These are phyloP conservation scores for Neurospora discreta DNA, from an alignment of 495 filamentous ascomycete species.

Conservation along the genomic window DNA sequence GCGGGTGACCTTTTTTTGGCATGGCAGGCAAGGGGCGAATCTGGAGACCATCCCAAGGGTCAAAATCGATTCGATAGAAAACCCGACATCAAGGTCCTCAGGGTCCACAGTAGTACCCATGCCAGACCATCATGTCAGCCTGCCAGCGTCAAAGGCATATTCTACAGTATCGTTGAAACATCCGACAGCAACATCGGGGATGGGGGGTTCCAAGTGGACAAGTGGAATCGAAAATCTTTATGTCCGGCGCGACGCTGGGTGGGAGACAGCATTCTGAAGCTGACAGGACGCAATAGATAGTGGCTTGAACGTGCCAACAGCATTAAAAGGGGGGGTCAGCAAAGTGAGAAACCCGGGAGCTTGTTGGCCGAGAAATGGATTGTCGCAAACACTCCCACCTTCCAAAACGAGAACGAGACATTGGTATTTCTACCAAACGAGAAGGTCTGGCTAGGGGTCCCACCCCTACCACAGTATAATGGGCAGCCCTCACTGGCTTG, in stretches of 20 bases:
- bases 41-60: not conserved
- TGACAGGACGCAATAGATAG: not conserved
- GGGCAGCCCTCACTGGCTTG: not conserved
- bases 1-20: not conserved
- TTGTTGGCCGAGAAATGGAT: not conserved
- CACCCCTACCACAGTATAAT: not conserved
- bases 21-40: not conserved
- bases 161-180: not conserved
- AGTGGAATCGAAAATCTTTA: not conserved
- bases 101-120: not conserved
- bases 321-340: not conserved
- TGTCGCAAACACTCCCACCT: constrained; percentile 1
- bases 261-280: not conserved
- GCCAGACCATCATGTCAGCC: not conserved
- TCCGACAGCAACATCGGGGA: not conserved
- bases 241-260: not conserved
- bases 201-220: not conserved
- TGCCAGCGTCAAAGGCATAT: not conserved
- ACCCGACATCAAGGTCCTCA: not conserved
- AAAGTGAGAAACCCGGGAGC: not conserved
- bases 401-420: not conserved
- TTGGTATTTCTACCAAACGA: not conserved
- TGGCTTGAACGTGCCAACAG: too few relatives aligned
- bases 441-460: not conserved
- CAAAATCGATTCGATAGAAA: not conserved